These are phyloP conservation scores for Excoecaria agallocha DNA, from an alignment of 345 rosid genomes.

Conservation along the genomic window DNA sequence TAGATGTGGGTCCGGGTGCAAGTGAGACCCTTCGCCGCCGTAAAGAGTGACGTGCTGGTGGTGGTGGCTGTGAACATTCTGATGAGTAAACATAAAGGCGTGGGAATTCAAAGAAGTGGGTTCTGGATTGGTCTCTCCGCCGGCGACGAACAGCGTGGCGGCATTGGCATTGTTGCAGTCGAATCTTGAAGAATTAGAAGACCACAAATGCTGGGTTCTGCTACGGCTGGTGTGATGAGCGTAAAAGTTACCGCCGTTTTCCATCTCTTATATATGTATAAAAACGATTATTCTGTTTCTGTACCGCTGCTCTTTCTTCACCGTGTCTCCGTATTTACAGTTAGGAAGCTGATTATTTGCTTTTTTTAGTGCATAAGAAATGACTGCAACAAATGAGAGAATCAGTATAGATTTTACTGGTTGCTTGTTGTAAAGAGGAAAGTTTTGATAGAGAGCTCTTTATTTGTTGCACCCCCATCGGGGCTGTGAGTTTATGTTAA, in stretches of 20 bases:
- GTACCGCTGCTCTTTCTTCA: background rate
- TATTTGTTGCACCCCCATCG: background rate
- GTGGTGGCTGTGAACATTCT: background rate
- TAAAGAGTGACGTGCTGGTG: conserved; percentile 28
- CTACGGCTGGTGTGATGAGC: background rate
- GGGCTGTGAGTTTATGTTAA: conserved; percentile 1
- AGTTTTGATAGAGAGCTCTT: background rate
- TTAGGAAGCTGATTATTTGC: conserved; percentile 8
- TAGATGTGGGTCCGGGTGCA: conserved; percentile 47
- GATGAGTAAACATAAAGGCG: conserved; percentile 24
- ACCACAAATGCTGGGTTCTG: conserved; percentile 24
- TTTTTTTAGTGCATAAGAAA: conserved; percentile 2
- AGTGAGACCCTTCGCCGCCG: conserved; percentile 28
- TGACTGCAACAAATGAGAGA: background rate
- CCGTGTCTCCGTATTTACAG: conserved; percentile 7
- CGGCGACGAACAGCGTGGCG: background rate
- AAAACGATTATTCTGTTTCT: background rate
- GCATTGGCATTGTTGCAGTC: conserved; percentile 16
- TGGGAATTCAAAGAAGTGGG: background rate
- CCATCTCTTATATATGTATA: conserved; percentile 21
- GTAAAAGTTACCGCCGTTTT: conserved; percentile 32
- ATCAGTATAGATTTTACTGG: background rate
- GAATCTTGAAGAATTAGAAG: conserved; percentile 22
- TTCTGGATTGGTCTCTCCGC: conserved; percentile 13
- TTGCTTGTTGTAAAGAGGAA: conserved; percentile 12